Conservation (phyloP, 768 basidiomycete species). For the Nidula microcarpa region DNA sequence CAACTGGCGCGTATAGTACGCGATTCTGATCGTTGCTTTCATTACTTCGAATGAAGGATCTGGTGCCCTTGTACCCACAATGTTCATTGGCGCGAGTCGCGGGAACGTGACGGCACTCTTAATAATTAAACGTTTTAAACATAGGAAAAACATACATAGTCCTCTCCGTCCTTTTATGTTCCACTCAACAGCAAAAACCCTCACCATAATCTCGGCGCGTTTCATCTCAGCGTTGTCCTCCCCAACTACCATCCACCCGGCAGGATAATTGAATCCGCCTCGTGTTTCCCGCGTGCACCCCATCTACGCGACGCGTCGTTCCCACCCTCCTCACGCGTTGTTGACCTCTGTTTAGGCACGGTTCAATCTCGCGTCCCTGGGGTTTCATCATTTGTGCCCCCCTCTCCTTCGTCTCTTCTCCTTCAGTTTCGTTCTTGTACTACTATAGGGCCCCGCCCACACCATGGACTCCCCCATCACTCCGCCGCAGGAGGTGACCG, state of each 20-base stretch:
- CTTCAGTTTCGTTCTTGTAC: constrained; percentile 54
- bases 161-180: neutral
- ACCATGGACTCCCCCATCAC: constrained; percentile 35
- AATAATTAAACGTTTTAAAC: neutral
- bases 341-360: constrained; percentile 33
- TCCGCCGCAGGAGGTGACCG: constrained; percentile 35
- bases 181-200: too few relatives aligned
- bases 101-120: too few relatives aligned
- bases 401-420: constrained; percentile 19
- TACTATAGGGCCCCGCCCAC: constrained; percentile 45
- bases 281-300: neutral
- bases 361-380: constrained; percentile 26
- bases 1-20: too few relatives aligned
- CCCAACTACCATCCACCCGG: too few relatives aligned
- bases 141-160: neutral
- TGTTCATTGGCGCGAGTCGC: too few relatives aligned
- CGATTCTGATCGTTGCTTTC: too few relatives aligned
- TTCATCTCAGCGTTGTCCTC: too few relatives aligned
- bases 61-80: too few relatives aligned
- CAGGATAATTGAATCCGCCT: neutral
- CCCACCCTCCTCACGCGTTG: constrained; percentile 30
- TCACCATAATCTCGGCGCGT: too few relatives aligned
- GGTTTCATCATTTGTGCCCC: constrained; percentile 11
- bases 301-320: constrained; percentile 24
- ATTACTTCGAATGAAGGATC: too few relatives aligned